phyloP scores from a whole-genome alignment of 345 rosid species.

The Populus pruinosa region DNA sequence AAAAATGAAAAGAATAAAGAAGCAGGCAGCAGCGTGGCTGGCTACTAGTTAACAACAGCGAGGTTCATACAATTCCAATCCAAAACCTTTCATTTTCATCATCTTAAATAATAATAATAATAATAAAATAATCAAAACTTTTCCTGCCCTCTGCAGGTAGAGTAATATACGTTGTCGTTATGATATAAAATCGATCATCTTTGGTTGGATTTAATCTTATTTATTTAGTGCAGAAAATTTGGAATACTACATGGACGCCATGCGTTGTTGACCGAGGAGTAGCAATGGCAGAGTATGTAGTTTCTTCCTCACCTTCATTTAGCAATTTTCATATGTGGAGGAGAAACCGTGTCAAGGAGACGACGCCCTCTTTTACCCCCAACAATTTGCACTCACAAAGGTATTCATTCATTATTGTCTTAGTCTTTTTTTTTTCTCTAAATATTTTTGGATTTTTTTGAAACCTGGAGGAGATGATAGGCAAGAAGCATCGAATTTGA shows the following conservation, averaged over 20 bases:
- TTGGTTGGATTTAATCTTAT: background rate
- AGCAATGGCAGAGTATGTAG: conserved; percentile 50
- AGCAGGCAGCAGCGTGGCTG: too few species aligned
- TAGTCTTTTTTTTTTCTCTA: too few species aligned
- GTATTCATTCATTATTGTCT: too few species aligned
- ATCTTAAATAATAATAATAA: too few species aligned
- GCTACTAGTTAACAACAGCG: too few species aligned
- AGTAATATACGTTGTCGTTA: too few species aligned
- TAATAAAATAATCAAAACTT: too few species aligned
- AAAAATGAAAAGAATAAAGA: too few species aligned
- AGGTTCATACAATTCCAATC: conserved; percentile 35
- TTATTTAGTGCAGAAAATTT: background rate
- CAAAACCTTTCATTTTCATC: background rate
- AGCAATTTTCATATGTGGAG: conserved; percentile 40
- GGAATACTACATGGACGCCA: background rate
- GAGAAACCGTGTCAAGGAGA: conserved; percentile 18
- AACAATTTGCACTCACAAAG: too few species aligned
- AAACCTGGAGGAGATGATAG: background rate
- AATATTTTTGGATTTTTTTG: too few species aligned
- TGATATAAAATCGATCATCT: background rate
- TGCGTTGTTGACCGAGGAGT: conserved; percentile 24
- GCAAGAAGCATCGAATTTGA: conserved; percentile 16
- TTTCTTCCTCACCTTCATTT: conserved; percentile 36
- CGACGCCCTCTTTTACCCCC: background rate
- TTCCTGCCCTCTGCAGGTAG: too few species aligned